These are phyloP conservation scores for Oryza nivara DNA, from an alignment of 176 grass and related monocot species.

Conservation along the genomic window DNA sequence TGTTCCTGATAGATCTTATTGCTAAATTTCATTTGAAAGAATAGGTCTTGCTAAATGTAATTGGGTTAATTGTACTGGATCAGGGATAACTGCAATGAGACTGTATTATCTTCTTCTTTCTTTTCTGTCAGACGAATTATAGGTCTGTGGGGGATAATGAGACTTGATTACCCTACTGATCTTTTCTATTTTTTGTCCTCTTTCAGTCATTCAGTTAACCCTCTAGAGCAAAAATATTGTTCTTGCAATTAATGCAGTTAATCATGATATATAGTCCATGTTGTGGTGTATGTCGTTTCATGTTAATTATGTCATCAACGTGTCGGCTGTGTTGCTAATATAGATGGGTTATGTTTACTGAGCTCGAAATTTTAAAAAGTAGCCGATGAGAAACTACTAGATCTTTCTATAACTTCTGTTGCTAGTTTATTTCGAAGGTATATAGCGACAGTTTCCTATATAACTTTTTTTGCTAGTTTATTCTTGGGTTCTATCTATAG, in stretches of 20 bases:
- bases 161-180: not conserved
- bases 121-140: not conserved
- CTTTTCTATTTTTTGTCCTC: constrained; percentile 1
- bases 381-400: not conserved
- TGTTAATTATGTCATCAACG: not conserved
- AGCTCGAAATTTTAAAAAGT: not conserved
- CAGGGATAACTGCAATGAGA: constrained; percentile 29
- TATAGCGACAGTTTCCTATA: no score
- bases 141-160: constrained; percentile 17
- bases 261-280: not conserved
- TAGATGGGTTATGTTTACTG: not conserved
- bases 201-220: not conserved
- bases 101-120: not conserved
- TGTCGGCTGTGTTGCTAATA: not conserved
- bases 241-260: not conserved
- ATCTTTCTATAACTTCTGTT: not conserved
- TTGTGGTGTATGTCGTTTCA: not conserved
- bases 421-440: no score
- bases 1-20: not conserved
- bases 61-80: constrained; percentile 36
- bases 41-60: constrained; percentile 33
- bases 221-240: constrained; percentile 13
- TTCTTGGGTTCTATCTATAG: not conserved
- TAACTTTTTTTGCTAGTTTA: not conserved
- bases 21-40: not conserved